Base-by-base conservation (phyloP, 805 yeast species). In the Pichia scutulata region DNA sequence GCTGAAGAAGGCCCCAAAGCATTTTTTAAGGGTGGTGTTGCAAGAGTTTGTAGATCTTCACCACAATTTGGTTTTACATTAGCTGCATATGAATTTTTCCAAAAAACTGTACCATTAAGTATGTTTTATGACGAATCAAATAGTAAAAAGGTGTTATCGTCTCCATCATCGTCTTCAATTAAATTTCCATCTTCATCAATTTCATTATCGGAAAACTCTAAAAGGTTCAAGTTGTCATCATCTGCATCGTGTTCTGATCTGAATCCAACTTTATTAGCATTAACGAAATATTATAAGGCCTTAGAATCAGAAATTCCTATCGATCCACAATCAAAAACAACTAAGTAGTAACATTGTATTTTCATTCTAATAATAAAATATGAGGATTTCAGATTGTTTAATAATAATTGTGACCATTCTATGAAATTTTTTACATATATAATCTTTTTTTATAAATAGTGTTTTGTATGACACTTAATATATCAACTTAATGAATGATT, bases 31-130 rank as follows among this genome's bases (percentile, higher is more conserved):
- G 99, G 99, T 61, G 95, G 97, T 39, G 79, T 90, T 51, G 98
- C 98, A 7, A 81, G 99, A 68, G 89, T 92, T 39, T 74, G 89
- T 62, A 80, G 98, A 70, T 90, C 97, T 6, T 89, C 97, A 1
- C 99, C 99, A 8, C 99, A 92, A 69, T 92, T 92, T 67, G 99
- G 98, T 49, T 90, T 90, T 70, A 92, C 99, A 7, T 77, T 92
- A 61, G 98, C 98, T n/a, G 90, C 96, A 24, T 92, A 93, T 70
- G 99, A 92, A 69, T 68, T 93, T 33, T 82, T 92, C 68, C 96
- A 92, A 66, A 78, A 75, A 44, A 61, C 83, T 60, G 73, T 89
- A 69, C 96, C 97, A 44, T 76, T 85, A 56, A 81, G 72, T 68
- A 55, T 60, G 43, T 58, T 67, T 51, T 67, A 66, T 50, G 53